Evolutionary conservation across 192 early-diverging fungal species (phyloP).

Genomic region (Podila clonocystis): DNA sequence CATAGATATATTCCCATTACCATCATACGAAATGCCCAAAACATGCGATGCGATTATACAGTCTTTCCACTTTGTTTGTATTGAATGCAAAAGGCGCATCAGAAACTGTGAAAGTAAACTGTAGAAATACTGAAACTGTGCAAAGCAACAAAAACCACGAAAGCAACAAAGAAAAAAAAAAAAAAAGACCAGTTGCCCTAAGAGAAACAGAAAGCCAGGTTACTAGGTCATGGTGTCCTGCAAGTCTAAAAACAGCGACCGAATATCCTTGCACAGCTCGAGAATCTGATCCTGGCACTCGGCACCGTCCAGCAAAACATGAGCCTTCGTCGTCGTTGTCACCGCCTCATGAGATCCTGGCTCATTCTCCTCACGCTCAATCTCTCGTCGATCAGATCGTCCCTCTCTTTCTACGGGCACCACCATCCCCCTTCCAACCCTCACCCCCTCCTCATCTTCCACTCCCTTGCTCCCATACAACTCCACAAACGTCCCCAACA

Average conservation of each 20-base stretch:
- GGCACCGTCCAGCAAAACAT: background rate
- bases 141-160: too few relatives aligned
- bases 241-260: slow-evolving; percentile 3
- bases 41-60: too few relatives aligned
- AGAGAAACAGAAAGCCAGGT: background rate
- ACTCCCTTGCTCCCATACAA: slow-evolving; percentile 1
- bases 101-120: too few relatives aligned
- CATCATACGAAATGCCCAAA: background rate
- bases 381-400: background rate
- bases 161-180: background rate
- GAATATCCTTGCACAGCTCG: slow-evolving; percentile 19
- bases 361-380: background rate
- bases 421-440: background rate
- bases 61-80: too few relatives aligned
- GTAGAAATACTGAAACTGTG: too few relatives aligned
- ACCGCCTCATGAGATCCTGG: background rate
- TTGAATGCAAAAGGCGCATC: too few relatives aligned
- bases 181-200: background rate
- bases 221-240: slow-evolving; percentile 3
- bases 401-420: background rate
- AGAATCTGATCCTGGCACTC: slow-evolving; percentile 10
- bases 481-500: slow-evolving; percentile 7
- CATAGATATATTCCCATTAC: too few relatives aligned
- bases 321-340: background rate
- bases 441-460: background rate